phyloP scores from a whole-genome alignment of 1,284 basidiomycete species.

The Cystobasidiaceae sp. region DNA sequence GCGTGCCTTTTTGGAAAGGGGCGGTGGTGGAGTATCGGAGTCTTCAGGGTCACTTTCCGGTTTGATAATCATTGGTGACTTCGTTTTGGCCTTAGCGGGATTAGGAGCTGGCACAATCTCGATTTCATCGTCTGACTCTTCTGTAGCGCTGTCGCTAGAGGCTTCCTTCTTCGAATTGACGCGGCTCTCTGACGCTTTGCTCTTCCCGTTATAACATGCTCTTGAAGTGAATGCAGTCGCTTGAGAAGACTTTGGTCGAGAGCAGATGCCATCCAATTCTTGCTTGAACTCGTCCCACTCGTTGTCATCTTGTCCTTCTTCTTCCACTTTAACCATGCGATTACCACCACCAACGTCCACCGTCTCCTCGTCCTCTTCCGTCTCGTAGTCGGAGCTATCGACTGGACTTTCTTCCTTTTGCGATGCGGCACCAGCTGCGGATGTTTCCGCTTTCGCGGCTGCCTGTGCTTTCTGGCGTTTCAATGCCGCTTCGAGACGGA shows the following conservation, averaged over 20 bases:
- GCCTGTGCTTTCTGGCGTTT: neutral
- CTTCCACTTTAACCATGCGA: slow-evolving; percentile 7
- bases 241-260: neutral
- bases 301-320: slow-evolving; percentile 9
- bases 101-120: too few relatives aligned
- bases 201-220: too few relatives aligned
- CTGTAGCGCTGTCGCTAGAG: too few relatives aligned
- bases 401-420: neutral
- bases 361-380: slow-evolving; percentile 16
- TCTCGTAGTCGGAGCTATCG: slow-evolving; percentile 13
- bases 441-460: neutral
- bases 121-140: too few relatives aligned
- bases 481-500: slow-evolving; percentile 18
- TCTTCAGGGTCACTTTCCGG: too few relatives aligned
- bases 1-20: too few relatives aligned
- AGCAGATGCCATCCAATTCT: neutral
- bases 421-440: neutral
- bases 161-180: too few relatives aligned
- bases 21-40: too few relatives aligned
- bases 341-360: slow-evolving; percentile 22
- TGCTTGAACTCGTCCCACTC: slow-evolving; percentile 25
- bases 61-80: too few relatives aligned
- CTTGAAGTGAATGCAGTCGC: neutral
- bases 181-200: too few relatives aligned
- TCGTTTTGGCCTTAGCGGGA: too few relatives aligned